Conservation (phyloP, 2,329 filamentous ascomycete genomes). For the Fusarium scirpi region DNA sequence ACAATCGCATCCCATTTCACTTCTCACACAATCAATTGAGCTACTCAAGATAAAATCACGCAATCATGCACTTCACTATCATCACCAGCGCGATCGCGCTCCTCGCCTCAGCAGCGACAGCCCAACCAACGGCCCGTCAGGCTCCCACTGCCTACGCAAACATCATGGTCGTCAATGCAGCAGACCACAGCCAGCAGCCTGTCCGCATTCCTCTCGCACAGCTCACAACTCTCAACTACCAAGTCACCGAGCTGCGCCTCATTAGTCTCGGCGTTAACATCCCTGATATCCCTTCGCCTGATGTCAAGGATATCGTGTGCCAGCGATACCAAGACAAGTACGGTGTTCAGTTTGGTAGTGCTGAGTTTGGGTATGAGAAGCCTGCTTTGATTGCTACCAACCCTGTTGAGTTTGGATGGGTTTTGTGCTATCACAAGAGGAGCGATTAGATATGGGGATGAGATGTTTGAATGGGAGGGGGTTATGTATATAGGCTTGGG, state of each 20-base stretch:
- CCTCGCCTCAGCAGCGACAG: background rate
- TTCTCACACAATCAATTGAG: background rate
- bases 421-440: conserved; percentile 25
- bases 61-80: conserved; percentile 23
- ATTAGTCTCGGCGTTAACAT: conserved; percentile 18
- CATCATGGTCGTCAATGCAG: conserved; percentile 12
- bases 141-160: conserved; percentile 20
- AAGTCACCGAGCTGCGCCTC: conserved; percentile 23
- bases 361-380: conserved; percentile 23
- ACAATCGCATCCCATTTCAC: background rate
- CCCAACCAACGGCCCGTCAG: conserved; percentile 16
- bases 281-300: conserved; percentile 8
- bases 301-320: conserved; percentile 20
- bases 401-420: conserved; percentile 32
- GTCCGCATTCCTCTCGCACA: conserved; percentile 31
- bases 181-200: conserved; percentile 25
- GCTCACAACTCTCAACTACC: conserved; percentile 27
- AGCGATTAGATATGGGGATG: background rate
- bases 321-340: conserved; percentile 33
- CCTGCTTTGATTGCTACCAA: conserved; percentile 33
- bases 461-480: background rate
- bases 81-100: conserved; percentile 14
- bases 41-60: background rate
- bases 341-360: conserved; percentile 29
- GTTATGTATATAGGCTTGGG: background rate